Evolutionary conservation across 306 rosid species (phyloP), one percentile per base, ranked within the genome.

Genomic region (Cicer yamashitae): DNA sequence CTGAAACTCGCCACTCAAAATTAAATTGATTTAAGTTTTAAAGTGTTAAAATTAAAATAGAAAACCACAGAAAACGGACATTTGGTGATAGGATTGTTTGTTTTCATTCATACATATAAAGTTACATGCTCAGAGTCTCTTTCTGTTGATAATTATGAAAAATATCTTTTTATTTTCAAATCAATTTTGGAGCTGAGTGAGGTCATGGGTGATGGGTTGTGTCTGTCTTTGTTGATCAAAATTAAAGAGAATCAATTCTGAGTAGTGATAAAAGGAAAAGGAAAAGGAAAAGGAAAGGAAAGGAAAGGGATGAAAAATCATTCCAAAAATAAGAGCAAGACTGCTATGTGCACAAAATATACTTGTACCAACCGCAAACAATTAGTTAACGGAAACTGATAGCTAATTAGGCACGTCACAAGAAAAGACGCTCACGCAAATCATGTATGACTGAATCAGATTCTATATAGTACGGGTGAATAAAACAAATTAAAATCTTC

Each of bases 371-470:
- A 62, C 37, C 43, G 77, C 41, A 74, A 61, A 25, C 50, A 54
- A 62, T 62, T 20, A 56, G 40, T 62, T 53, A 50, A 9, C 25
- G 3, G 60, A 70, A 34, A 25, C 43, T 25, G 72, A 67, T 41
- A 34, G 40, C 20, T 39, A 61, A 14, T 60, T 60, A 34, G 18
- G 51, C 56, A 59, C 51, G 50, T 66, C 40, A 22, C 18, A 44
- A 65, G 53, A 45, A 22, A 30, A 75, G 0, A 71, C 68, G 47
- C 8, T 54, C 65, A 52, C 77, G 80, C 39, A 74, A 74, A 78
- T 40, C 9, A 74, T 47, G 15, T 37, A 20, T 67, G 51, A 13
- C 20, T 79, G 81, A 79, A 75, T 83, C 62, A 18, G 75, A 83
- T 83, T 79, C 83, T 45, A 13, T 3, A 30, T 17, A 4, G 2